Base-by-base conservation (phyloP, 768 basidiomycete genomes). In the Rhodotorula diobovata region DNA sequence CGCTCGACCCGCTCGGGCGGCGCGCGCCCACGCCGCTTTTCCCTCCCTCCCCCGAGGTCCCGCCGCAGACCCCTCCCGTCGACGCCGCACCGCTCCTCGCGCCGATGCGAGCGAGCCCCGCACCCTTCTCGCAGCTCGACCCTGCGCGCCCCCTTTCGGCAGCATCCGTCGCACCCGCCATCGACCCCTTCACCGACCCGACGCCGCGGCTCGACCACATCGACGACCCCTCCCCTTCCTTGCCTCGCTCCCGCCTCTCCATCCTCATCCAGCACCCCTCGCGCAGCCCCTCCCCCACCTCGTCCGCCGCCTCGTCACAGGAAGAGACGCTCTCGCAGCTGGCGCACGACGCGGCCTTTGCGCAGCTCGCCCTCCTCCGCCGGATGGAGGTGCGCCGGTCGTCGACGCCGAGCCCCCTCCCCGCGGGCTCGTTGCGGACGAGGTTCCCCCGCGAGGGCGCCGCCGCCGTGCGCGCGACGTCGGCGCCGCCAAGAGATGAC, bases 51-150 rank as follows among this genome's bases (percentile, higher is more conserved):
- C 51, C 51, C 51, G 51, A 0, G 1, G 4, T 30, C 10, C 50
- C 50, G n/a, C 51, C 51, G 11, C 15, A 3, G 2, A 53, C 51
- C 14, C 51, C 51, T 7, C 10, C 28, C 2, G 4, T n/a, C 2
- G 14, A 0, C 9, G 2, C 2, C 3, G 14, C 12, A 4, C 8
- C 28, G 12, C 11, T 11, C 2, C 28, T 53, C n/a, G 51, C 51
- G 14, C 14, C n/a, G 2, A 14, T 53, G 2, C 51, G 16, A 5
- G 14, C 28, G 14, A 53, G 51, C 51, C 51, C 51, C 2, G 51
- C 51, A 15, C 51, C 51, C 0, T 53, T 53, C 28, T 53, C 51
- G 1, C 51, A 25, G 8, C 51, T 53, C 28, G 51, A 53, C 14
- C n/a, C n/a, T 11, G 50, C 18, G n/a, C n/a, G n/a, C n/a, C n/a